These are phyloP conservation scores for Solanum ahanhuiri DNA, from an alignment of 257 asterid species.

Conservation along the genomic window DNA sequence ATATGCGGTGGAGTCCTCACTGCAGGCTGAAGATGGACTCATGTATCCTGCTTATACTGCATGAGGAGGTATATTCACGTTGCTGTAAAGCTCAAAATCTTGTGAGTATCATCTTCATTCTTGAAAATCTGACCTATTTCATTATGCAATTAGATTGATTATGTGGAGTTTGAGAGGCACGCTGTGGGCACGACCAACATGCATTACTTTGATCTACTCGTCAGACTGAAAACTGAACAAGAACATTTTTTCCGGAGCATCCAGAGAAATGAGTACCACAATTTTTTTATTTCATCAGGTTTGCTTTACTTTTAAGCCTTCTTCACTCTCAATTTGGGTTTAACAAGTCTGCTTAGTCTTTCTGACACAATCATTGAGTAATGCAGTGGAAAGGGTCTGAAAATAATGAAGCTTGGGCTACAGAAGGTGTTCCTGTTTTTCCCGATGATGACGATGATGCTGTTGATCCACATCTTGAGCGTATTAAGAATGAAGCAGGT, in stretches of 20 bases:
- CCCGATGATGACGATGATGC: slow-evolving; percentile 55
- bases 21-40: slow-evolving; percentile 97
- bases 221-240: slow-evolving; percentile 79
- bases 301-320: not conserved
- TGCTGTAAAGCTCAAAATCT: not conserved
- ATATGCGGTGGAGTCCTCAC: slow-evolving; percentile 88
- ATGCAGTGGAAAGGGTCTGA: slow-evolving; percentile 66
- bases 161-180: slow-evolving; percentile 95
- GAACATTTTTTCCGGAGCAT: slow-evolving; percentile 94
- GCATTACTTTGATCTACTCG: slow-evolving; percentile 90
- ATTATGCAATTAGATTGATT: slow-evolving; percentile 49
- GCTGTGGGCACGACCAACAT: slow-evolving; percentile 91
- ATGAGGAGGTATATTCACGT: slow-evolving; percentile 57
- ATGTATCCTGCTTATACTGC: slow-evolving; percentile 95
- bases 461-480: slow-evolving; percentile 85
- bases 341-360: not conserved
- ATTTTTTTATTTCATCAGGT: slow-evolving; percentile 65
- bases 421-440: slow-evolving; percentile 59
- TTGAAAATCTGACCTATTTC: slow-evolving; percentile 7
- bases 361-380: slow-evolving; percentile 1
- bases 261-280: slow-evolving; percentile 77
- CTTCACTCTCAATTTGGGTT: not conserved
- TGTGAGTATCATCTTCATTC: not conserved
- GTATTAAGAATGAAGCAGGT: slow-evolving; percentile 61
- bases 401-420: slow-evolving; percentile 31